Evolutionary conservation across 2,329 filamentous ascomycete species (phyloP), one percentile per base, ranked within the genome.

Genomic region (Epichloe glyceriae): DNA sequence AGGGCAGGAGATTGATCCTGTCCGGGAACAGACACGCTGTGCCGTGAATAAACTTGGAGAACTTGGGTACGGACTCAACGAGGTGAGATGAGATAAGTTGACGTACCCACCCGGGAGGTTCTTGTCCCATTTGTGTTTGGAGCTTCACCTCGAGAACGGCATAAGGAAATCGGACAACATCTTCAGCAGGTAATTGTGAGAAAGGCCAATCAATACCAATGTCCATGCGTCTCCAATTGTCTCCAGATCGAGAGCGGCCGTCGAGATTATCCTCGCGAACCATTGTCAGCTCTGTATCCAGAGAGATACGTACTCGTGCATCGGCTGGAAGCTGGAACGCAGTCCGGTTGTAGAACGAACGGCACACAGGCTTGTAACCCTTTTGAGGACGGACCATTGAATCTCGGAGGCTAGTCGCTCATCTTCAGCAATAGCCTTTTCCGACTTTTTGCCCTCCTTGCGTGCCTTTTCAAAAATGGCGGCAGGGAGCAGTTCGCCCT

Each of bases 31-130:
- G 71, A 11, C 81, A 86, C 10, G 91, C 91, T 2, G 85, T 89
- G 53, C 93, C 93, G 67, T 98, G 93, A 52, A 98, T 97, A 67
- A 97, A 98, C 70, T 98, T 98, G 62, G 89, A 96, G 69, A 97
- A 98, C 65, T 98, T 98, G 55, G 93, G 93, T 2, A 98, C 90
- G n/a, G 93, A 90, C 70, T 98, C 93, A 2, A 98, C 93, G 15
- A 98, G 76, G 70, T 98, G 93, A 55, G 89, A 95, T 12, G 88
- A 79, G 43, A 89, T 95, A 48, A 98, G 77, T 63, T 97, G 88
- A 20, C 89, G 84, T 59, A 98, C 91, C 93, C 93, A 98, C 63
- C 94, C 86, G 0, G 93, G 93, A 14, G 93, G 88, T 63, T 96
- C 89, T 66, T 96, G 90, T 39, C 93, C 93, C 51, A 86, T 82